Evolutionary conservation across 306 rosid species (phyloP), one percentile per base, ranked within the genome.

Genomic region (Glycine tomentella): DNA sequence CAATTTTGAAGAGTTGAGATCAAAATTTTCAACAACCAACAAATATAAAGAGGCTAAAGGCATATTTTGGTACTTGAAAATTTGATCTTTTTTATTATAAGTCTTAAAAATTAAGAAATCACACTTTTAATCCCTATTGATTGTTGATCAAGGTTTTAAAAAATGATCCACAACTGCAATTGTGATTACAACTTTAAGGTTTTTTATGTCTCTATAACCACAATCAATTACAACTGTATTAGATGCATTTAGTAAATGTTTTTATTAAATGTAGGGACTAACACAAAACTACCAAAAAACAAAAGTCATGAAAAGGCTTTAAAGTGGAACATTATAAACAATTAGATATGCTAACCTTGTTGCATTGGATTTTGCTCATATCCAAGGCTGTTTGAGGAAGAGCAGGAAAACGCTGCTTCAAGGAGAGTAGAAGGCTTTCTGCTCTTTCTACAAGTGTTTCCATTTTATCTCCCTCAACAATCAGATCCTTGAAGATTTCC

Each of bases 311-410:
- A 5, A 20, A 67, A 36, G 9, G 44, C 12, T 40, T 40, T 13
- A 66, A 16, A 4, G 36, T 20, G 48, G 25, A 9, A 51, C 15
- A 64, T 34, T 44, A 73, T 20, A 42, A 33, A 51, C 8, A 16
- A 20, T n/a, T n/a, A n/a, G n/a, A n/a, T n/a, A 25, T 3, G 25
- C 58, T 59, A 49, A 92, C 99, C 97, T 93, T 95, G 80, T 95
- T 95, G 89, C 84, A 78, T 84, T 95, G 99, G 80, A 95, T 95
- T 88, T 95, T 95, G 89, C 87, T 90, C 82, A 81, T 87, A 49
- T 95, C 99, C 5, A 95, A 81, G 72, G 94, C 15, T 52, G 99
- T 87, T 87, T 95, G 99, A 72, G 97, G 94, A 79, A 95, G 99
- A 86, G 89, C 87, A 0, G 97, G 93, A 82, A 91, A 93, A 36